phyloP scores from a whole-genome alignment of 495 filamentous ascomycete genomes.

The Lentithecium fluviatile region DNA sequence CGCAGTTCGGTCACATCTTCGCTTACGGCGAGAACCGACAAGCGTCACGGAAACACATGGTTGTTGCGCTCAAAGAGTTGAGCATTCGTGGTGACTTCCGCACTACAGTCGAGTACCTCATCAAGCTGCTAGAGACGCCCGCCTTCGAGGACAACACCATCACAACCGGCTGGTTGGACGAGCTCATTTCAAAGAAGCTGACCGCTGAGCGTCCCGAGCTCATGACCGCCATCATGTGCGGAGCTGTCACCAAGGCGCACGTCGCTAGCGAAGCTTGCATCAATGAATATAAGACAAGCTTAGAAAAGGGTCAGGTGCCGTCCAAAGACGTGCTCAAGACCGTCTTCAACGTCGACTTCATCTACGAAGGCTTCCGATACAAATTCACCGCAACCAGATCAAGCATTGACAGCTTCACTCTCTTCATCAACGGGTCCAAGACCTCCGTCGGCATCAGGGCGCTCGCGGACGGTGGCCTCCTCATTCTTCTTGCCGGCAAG shows the following conservation, averaged over 20 bases:
- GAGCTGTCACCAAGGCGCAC: conserved; percentile 93
- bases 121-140: conserved; percentile 97
- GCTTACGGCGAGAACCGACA: conserved; percentile 96
- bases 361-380: conserved; percentile 93
- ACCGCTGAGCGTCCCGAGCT: conserved; percentile 94
- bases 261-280: conserved; percentile 85
- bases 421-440: conserved; percentile 99
- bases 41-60: conserved; percentile 98
- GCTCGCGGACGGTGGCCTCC: conserved; percentile 89
- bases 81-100: conserved; percentile 99
- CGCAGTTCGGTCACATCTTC: conserved; percentile 99
- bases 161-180: conserved; percentile 97
- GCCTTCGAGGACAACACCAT: conserved; percentile 99
- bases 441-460: conserved; percentile 90
- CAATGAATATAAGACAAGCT: conserved; percentile 76
- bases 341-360: conserved; percentile 97
- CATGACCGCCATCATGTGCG: conserved; percentile 85
- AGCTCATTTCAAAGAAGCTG: conserved; percentile 96
- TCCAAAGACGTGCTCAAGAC: conserved; percentile 96
- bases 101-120: conserved; percentile 97
- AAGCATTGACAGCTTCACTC: conserved; percentile 89
- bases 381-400: conserved; percentile 98
- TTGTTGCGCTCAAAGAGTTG: conserved; percentile 95
- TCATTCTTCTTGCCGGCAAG: conserved; percentile 83
- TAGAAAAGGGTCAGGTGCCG: conserved; percentile 98